Conservation (phyloP, 306 rosid species). For the Canavalia ensiformis region DNA sequence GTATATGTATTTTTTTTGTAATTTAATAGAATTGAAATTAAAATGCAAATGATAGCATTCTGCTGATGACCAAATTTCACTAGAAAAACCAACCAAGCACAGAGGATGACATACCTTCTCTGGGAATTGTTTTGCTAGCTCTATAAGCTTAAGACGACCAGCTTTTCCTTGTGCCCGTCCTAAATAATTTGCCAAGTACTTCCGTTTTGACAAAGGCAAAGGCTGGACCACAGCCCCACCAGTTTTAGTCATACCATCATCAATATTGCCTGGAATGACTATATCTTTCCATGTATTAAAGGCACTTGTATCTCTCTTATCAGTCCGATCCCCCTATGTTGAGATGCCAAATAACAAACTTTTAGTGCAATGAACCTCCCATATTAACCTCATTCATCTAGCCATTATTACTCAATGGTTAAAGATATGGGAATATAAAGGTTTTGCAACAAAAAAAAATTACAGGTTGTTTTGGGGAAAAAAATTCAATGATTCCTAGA, state of each 20-base stretch:
- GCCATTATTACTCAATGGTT: constrained; percentile 12
- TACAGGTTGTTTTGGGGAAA: background rate
- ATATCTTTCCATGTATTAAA: constrained; percentile 98
- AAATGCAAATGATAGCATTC: constrained; percentile 20
- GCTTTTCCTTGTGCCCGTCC: constrained; percentile 98
- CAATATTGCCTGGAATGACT: constrained; percentile 95
- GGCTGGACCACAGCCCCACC: constrained; percentile 65
- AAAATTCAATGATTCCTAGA: background rate
- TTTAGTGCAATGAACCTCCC: constrained; percentile 15
- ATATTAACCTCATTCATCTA: constrained; percentile 20
- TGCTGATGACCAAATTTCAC: constrained; percentile 20
- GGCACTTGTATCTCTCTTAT: constrained; percentile 89
- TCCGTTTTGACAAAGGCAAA: constrained; percentile 83
- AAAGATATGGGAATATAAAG: constrained; percentile 22
- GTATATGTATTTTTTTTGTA: background rate
- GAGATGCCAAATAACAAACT: constrained; percentile 43
- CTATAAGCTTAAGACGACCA: constrained; percentile 86
- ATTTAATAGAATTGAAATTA: constrained; percentile 13
- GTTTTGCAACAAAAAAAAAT: constrained; percentile 9
- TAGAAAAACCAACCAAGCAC: constrained; percentile 29
- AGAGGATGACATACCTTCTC: constrained; percentile 70
- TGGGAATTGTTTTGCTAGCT: constrained; percentile 84
- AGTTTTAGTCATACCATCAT: constrained; percentile 76
- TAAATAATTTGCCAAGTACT: constrained; percentile 87
- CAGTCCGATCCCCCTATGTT: constrained; percentile 94